These are phyloP conservation scores for Cenchrus fungigraminus DNA, from an alignment of 176 grass and related monocot genomes.

Conservation along the genomic window DNA sequence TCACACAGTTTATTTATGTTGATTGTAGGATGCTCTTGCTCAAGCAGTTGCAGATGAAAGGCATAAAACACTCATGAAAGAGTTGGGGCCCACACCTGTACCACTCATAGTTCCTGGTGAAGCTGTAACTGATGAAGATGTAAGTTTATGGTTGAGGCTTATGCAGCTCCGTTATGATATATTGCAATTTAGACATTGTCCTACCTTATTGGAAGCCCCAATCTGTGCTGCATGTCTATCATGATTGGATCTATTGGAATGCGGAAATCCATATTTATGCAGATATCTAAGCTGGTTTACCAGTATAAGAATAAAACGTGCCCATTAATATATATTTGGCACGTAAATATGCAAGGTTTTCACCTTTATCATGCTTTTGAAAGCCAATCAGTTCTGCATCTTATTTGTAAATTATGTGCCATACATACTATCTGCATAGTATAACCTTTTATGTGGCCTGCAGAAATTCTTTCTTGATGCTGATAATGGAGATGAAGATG, in stretches of 20 bases:
- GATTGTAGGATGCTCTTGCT: constrained; percentile 78
- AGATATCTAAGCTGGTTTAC: background rate
- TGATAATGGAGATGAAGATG: constrained; percentile 71
- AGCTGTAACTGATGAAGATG: constrained; percentile 88
- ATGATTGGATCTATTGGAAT: background rate
- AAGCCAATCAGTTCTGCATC: background rate
- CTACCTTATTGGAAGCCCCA: background rate
- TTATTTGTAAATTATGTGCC: background rate
- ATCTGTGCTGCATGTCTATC: background rate
- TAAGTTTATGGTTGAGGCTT: constrained; percentile 38
- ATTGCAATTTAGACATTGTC: background rate
- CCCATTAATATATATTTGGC: background rate
- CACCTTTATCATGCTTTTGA: background rate
- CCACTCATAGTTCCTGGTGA: constrained; percentile 85
- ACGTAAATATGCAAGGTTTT: background rate
- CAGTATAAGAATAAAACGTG: background rate
- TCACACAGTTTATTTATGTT: constrained; percentile 22
- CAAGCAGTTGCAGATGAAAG: constrained; percentile 88
- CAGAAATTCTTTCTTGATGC: constrained; percentile 97
- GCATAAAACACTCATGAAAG: constrained; percentile 75
- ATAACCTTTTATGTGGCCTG: constrained; percentile 29
- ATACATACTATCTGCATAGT: background rate
- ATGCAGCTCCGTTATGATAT: background rate
- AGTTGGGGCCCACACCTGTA: constrained; percentile 79
- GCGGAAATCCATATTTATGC: background rate